Evolutionary conservation across 345 rosid species (phyloP).

Genomic region (Brassica cretica): DNA sequence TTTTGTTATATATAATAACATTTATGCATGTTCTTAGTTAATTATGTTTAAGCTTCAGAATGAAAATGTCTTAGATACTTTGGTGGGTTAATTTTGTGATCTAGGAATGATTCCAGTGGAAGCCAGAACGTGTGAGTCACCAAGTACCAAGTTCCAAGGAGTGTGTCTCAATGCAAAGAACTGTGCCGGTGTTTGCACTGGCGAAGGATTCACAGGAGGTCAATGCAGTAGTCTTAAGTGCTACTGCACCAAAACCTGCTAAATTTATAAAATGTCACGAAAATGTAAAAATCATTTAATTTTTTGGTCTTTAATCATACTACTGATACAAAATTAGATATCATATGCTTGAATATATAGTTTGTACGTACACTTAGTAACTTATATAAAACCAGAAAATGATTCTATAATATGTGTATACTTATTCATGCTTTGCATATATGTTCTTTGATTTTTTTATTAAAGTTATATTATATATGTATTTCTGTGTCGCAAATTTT

Average conservation of each 20-base stretch:
- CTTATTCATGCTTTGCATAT: no score
- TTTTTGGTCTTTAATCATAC: neutral
- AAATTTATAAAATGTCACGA: neutral
- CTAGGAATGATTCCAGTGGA: constrained; percentile 32
- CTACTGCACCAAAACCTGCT: constrained; percentile 33
- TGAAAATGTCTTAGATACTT: neutral
- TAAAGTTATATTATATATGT: no score
- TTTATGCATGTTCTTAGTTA: neutral
- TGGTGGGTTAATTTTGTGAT: constrained; percentile 4
- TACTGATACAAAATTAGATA: neutral
- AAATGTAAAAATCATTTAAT: neutral
- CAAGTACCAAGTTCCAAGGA: constrained; percentile 21
- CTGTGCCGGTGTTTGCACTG: constrained; percentile 21
- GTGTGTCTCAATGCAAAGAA: constrained; percentile 28
- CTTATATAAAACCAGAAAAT: neutral
- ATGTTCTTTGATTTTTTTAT: no score
- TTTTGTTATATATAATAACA: neutral
- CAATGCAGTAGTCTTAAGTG: constrained; percentile 24
- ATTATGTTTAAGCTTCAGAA: neutral
- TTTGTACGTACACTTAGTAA: neutral
- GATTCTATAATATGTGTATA: neutral
- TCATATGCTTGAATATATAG: no score
- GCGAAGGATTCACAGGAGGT: constrained; percentile 29
- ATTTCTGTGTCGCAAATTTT: no score
- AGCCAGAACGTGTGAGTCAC: constrained; percentile 28